Conservation (phyloP, 2,329 filamentous ascomycete species). For the Ramichloridium luteum region DNA sequence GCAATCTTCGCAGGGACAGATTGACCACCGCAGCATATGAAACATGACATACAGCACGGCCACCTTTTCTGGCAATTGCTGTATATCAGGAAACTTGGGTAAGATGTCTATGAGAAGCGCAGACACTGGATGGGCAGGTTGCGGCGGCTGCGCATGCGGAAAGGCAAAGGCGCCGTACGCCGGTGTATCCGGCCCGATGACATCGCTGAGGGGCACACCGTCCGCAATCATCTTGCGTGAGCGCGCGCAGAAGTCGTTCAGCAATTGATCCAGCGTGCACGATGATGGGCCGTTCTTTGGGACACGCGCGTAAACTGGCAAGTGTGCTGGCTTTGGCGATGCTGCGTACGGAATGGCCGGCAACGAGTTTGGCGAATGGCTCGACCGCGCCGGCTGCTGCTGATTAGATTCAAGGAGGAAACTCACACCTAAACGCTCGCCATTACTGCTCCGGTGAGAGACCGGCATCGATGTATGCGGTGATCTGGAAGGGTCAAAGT, state of each 20-base stretch:
- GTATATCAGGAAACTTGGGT: slow-evolving; percentile 68
- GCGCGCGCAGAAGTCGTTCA: slow-evolving; percentile 66
- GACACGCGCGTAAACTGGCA: slow-evolving; percentile 24
- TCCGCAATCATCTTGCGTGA: slow-evolving; percentile 53
- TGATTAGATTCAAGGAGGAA: slow-evolving; percentile 53
- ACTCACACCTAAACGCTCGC: slow-evolving; percentile 58
- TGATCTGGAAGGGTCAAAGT: no score
- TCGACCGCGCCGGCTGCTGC: slow-evolving; percentile 3
- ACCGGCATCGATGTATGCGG: no score
- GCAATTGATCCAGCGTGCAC: slow-evolving; percentile 65
- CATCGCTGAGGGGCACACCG: slow-evolving; percentile 50
- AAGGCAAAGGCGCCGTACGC: slow-evolving; percentile 69
- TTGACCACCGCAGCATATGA: slow-evolving; percentile 69
- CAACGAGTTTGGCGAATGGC: slow-evolving; percentile 6
- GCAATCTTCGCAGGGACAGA: slow-evolving; percentile 66
- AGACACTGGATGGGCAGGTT: slow-evolving; percentile 58
- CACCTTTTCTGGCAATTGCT: slow-evolving; percentile 66
- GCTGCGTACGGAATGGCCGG: slow-evolving; percentile 2
- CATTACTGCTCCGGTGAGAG: slow-evolving; percentile 14
- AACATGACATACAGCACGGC: slow-evolving; percentile 81
- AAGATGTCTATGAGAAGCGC: slow-evolving; percentile 79
- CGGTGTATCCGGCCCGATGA: slow-evolving; percentile 67
- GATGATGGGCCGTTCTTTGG: slow-evolving; percentile 51
- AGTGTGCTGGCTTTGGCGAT: slow-evolving; percentile 9
- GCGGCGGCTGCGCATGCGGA: slow-evolving; percentile 34